Evolutionary conservation across 306 rosid genomes (phyloP).

Genomic region (Begonia loranthoides): DNA sequence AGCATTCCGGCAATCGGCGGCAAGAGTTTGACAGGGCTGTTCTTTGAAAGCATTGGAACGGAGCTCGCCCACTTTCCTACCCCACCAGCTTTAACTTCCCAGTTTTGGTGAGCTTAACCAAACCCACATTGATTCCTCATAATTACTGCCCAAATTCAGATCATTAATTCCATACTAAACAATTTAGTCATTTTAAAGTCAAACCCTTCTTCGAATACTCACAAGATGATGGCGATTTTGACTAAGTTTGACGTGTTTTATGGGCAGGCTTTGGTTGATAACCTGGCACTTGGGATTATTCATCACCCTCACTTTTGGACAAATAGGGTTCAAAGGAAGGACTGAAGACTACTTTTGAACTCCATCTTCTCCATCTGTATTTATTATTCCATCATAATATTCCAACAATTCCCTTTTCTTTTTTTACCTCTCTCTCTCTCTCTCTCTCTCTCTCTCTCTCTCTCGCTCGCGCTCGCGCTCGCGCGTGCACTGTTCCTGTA

Average conservation of each 20-base stretch:
- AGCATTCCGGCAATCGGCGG: slow-evolving; percentile 75
- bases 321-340: slow-evolving; percentile 96
- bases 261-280: slow-evolving; percentile 67
- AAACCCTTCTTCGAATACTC: too few species aligned
- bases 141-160: too few species aligned
- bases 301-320: slow-evolving; percentile 71
- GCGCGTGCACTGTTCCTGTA: background rate
- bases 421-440: background rate
- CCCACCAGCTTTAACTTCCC: slow-evolving; percentile 73
- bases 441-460: background rate
- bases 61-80: slow-evolving; percentile 91
- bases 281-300: slow-evolving; percentile 87
- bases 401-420: background rate
- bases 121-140: too few species aligned
- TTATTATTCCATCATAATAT: background rate
- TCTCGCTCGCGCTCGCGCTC: background rate
- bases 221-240: too few species aligned
- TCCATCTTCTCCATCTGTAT: background rate
- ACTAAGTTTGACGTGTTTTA: too few species aligned
- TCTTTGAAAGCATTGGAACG: slow-evolving; percentile 87
- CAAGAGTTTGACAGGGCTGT: slow-evolving; percentile 75
- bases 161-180: too few species aligned
- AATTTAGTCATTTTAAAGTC: too few species aligned
- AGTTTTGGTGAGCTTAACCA: slow-evolving; percentile 38
- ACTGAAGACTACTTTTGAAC: slow-evolving; percentile 59